These are phyloP conservation scores for Triangularia verruculosa DNA, from an alignment of 2,329 filamentous ascomycete genomes.

Conservation along the genomic window DNA sequence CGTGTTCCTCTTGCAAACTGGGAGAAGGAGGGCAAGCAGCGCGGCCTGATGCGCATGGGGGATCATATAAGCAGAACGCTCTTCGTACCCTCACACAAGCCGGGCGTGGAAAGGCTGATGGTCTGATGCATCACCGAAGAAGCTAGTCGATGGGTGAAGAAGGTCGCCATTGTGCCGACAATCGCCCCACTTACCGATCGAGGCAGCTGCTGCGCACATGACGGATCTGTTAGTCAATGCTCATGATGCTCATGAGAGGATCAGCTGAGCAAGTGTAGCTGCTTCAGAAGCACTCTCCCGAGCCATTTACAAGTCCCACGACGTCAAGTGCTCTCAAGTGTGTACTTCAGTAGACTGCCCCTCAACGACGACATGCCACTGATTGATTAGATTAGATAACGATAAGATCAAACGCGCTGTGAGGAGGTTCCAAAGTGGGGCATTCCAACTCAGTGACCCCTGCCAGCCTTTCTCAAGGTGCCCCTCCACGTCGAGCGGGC, in stretches of 20 bases:
- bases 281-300: neutral
- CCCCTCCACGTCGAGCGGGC: neutral
- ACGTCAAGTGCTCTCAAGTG: neutral
- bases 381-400: constrained; percentile 1
- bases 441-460: neutral
- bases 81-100: neutral
- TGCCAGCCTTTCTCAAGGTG: neutral
- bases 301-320: neutral
- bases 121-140: constrained; percentile 9
- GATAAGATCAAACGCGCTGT: neutral
- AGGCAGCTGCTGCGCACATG: neutral
- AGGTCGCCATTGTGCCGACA: constrained; percentile 8
- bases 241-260: neutral
- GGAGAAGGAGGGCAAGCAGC: constrained; percentile 1
- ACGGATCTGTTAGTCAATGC: neutral
- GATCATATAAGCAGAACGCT: neutral
- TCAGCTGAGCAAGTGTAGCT: neutral
- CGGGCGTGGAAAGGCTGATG: neutral
- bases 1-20: constrained; percentile 5
- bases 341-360: neutral
- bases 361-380: neutral
- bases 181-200: constrained; percentile 4
- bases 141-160: constrained; percentile 9
- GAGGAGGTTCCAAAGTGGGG: neutral
- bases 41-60: constrained; percentile 8